Evolutionary conservation across 1,284 basidiomycete genomes (phyloP).

Genomic region (Pyrrhoderma lamaoense): DNA sequence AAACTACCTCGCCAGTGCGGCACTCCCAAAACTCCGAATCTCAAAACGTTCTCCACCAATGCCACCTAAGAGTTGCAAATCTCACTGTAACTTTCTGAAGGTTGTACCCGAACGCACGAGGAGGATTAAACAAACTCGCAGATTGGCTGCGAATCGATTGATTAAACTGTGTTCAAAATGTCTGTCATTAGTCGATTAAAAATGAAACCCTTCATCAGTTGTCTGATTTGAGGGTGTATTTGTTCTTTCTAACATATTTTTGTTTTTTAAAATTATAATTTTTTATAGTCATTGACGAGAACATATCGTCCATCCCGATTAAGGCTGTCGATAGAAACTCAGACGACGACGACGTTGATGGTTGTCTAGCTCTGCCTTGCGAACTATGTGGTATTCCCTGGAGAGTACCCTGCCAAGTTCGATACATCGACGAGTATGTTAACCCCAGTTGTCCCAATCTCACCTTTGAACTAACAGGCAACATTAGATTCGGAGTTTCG

Average conservation of each 20-base stretch:
- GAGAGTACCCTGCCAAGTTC: slow-evolving; percentile 9
- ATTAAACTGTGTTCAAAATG: no score
- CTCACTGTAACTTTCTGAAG: slow-evolving; percentile 36
- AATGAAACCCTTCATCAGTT: no score
- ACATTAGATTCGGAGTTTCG: slow-evolving; percentile 8
- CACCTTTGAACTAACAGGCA: slow-evolving; percentile 27
- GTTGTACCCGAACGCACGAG: slow-evolving; percentile 42
- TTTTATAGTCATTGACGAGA: slow-evolving; percentile 31
- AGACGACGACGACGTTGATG: slow-evolving; percentile 28
- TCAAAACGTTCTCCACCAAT: slow-evolving; percentile 29
- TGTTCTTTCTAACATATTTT: no score
- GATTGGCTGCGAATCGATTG: slow-evolving; percentile 28
- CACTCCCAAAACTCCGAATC: slow-evolving; percentile 41
- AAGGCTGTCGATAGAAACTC: slow-evolving; percentile 33
- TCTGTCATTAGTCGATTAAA: no score
- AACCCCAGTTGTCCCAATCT: not conserved
- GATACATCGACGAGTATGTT: slow-evolving; percentile 15
- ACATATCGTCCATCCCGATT: slow-evolving; percentile 31
- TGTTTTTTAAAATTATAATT: no score
- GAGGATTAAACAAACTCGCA: slow-evolving; percentile 39
- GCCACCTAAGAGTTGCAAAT: slow-evolving; percentile 38
- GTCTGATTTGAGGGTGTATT: no score
- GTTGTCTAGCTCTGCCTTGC: slow-evolving; percentile 40
- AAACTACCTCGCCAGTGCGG: slow-evolving; percentile 39
- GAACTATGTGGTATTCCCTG: slow-evolving; percentile 16